Conservation (phyloP, 202 grass and related monocot genomes). For the Dendrocalamus latiflorus region DNA sequence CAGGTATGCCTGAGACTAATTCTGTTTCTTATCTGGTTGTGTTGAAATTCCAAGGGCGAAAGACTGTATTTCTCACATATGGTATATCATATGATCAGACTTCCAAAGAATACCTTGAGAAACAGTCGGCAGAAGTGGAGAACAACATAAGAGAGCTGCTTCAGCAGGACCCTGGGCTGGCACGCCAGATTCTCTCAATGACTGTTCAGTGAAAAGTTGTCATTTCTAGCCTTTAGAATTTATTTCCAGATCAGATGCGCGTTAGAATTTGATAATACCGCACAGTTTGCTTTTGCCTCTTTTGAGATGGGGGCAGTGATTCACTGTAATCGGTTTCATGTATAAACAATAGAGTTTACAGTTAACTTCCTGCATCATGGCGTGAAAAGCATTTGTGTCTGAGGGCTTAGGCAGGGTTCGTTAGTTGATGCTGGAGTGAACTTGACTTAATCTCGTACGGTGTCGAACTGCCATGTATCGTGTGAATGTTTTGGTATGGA, state of each 20-base stretch:
- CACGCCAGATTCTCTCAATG: constrained; percentile 88
- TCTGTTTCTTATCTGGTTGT: background rate
- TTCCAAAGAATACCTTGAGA: constrained; percentile 83
- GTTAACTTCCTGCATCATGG: background rate
- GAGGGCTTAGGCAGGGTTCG: background rate
- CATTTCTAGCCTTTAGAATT: no score
- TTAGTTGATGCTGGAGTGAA: background rate
- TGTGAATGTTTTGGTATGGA: no score
- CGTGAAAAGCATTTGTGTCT: background rate
- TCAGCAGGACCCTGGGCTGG: constrained; percentile 78
- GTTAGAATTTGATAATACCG: no score
- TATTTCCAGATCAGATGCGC: no score
- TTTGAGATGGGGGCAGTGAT: no score
- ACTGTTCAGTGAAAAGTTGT: no score
- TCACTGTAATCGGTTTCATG: no score
- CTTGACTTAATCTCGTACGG: no score
- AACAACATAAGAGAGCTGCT: constrained; percentile 84
- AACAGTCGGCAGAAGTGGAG: constrained; percentile 68
- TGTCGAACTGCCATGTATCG: no score
- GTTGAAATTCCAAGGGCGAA: background rate
- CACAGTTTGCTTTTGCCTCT: no score
- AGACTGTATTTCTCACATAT: background rate
- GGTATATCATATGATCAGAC: constrained; percentile 35
- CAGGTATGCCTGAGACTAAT: no score
- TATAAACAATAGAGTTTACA: background rate